Conservation (phyloP, 2,329 filamentous ascomycete species). For the Plectosphaerella cucumerina region DNA sequence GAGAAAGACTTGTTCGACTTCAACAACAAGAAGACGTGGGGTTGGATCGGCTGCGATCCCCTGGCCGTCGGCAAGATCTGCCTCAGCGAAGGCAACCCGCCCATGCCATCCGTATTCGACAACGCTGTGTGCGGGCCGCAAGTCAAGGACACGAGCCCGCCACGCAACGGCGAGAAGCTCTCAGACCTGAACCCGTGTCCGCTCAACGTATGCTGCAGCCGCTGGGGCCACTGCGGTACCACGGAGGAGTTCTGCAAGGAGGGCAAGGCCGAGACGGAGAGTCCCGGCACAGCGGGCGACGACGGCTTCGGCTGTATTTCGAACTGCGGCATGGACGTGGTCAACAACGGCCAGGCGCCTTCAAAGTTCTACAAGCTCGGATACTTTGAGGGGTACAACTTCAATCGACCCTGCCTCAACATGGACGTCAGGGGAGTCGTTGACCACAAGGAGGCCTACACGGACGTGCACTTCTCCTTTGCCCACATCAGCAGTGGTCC, state of each 20-base stretch:
- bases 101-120: constrained; percentile 23
- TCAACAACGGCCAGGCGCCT: constrained; percentile 14
- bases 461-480: constrained; percentile 28
- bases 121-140: constrained; percentile 28
- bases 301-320: constrained; percentile 22
- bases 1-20: constrained; percentile 8
- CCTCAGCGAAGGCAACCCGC: constrained; percentile 25
- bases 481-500: constrained; percentile 16
- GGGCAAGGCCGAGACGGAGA: constrained; percentile 18
- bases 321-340: constrained; percentile 30
- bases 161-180: constrained; percentile 6
- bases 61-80: constrained; percentile 24
- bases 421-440: constrained; percentile 19
- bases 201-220: constrained; percentile 23
- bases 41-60: constrained; percentile 26
- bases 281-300: constrained; percentile 28
- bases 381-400: constrained; percentile 29
- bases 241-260: constrained; percentile 35
- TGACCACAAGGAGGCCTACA: constrained; percentile 14
- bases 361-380: constrained; percentile 19
- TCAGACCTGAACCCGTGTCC: constrained; percentile 21
- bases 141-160: constrained; percentile 16
- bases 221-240: constrained; percentile 40
- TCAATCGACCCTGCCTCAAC: constrained; percentile 20
- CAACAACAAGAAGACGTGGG: constrained; percentile 34